phyloP scores from a whole-genome alignment of 2,329 filamentous ascomycete species.

The Coniochaeta sp. region DNA sequence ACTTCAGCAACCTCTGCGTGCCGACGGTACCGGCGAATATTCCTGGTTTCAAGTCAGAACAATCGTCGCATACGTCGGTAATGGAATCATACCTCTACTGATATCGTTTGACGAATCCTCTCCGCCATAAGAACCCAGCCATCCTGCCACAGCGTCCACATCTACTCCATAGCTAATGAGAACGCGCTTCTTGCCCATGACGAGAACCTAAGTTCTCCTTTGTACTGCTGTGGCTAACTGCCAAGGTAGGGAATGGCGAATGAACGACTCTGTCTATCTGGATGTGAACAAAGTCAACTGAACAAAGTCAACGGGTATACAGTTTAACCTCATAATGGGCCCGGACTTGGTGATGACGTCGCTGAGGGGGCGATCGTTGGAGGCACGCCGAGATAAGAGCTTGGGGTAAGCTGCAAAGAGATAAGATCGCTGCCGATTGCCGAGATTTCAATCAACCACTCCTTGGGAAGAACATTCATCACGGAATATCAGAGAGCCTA shows the following conservation, averaged over 20 bases:
- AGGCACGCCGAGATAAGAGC: no score
- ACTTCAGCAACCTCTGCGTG: constrained; percentile 56
- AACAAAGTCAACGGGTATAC: no score
- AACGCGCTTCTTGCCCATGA: constrained; percentile 30
- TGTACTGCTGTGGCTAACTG: neutral
- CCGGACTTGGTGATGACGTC: no score
- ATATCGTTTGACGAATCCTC: constrained; percentile 24
- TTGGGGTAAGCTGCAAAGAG: no score
- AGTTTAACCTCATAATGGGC: no score
- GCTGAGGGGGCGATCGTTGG: no score
- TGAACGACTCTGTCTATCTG: neutral
- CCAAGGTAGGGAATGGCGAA: neutral
- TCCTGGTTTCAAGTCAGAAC: constrained; percentile 24
- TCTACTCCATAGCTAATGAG: constrained; percentile 21
- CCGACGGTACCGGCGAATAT: constrained; percentile 64
- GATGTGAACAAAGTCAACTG: no score
- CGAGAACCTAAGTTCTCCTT: constrained; percentile 5
- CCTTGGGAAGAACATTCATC: no score
- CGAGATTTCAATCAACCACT: no score
- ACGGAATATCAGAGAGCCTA: no score
- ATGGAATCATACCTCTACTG: constrained; percentile 15
- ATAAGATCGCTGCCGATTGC: no score
- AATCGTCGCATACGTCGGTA: neutral
- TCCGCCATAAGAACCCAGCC: constrained; percentile 24
- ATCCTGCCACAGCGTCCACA: constrained; percentile 24